These are phyloP conservation scores for Suillus alpinus DNA, from an alignment of 768 basidiomycete species.

Conservation along the genomic window DNA sequence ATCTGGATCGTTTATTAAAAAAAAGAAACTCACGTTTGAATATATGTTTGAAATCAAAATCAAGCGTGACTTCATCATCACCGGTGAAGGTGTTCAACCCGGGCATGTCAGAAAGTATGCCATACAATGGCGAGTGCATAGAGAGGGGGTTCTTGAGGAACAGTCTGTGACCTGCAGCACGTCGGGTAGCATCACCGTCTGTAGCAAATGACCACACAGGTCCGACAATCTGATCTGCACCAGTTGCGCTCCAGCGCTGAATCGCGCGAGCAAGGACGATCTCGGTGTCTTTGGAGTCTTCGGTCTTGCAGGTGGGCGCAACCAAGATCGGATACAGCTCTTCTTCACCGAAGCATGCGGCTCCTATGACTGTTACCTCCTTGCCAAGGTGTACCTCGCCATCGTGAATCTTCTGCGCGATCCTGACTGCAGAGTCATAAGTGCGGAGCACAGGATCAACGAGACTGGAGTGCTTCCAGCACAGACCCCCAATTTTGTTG, in stretches of 20 bases:
- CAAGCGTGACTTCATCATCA: slow-evolving; percentile 6
- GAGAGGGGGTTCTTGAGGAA: slow-evolving; percentile 1
- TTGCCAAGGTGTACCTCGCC: slow-evolving; percentile 2
- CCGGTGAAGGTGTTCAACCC: slow-evolving; percentile 17
- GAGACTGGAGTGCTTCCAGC: slow-evolving; percentile 11
- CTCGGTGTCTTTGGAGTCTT: slow-evolving; percentile 4
- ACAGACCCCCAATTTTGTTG: slow-evolving; percentile 14
- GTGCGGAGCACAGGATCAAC: slow-evolving; percentile 4
- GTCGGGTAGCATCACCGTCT: slow-evolving; percentile 14
- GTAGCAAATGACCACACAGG: slow-evolving; percentile 14
- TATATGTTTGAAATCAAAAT: slow-evolving; percentile 19
- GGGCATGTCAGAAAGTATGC: slow-evolving; percentile 1
- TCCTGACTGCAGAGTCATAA: slow-evolving; percentile 2
- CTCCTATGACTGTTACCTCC: slow-evolving; percentile 12
- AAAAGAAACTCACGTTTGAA: slow-evolving; percentile 15
- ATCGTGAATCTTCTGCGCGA: background rate
- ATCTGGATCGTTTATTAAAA: background rate
- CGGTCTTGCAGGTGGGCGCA: slow-evolving; percentile 12
- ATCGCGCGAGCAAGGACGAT: background rate
- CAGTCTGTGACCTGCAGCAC: slow-evolving; percentile 5
- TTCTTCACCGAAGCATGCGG: slow-evolving; percentile 5
- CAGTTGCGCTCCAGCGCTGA: background rate
- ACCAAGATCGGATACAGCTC: slow-evolving; percentile 10
- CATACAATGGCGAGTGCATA: background rate
- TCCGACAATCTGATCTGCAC: slow-evolving; percentile 2